phyloP scores from a whole-genome alignment of 345 rosid species.

The Dovyalis caffra region DNA sequence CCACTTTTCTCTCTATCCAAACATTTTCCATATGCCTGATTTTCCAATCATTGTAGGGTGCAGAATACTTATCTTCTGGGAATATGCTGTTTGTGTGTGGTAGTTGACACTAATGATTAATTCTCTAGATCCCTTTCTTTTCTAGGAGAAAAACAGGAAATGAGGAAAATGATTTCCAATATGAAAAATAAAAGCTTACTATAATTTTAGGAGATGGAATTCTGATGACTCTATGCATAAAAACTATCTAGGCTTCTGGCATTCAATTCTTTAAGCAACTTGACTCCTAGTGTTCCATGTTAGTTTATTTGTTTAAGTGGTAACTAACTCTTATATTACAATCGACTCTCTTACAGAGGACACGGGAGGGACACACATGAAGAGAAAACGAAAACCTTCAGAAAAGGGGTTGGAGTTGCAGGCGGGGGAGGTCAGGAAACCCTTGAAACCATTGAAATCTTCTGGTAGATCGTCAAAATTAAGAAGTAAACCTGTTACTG shows the following conservation, averaged over 20 bases:
- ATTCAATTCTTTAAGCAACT: not conserved
- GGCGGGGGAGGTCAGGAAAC: constrained; percentile 85
- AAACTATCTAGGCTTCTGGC: not conserved
- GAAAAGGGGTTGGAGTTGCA: constrained; percentile 95
- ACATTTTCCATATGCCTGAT: not conserved
- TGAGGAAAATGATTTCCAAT: not conserved
- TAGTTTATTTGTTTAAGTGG: not conserved
- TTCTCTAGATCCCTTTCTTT: no score
- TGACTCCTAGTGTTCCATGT: not conserved
- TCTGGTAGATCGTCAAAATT: constrained; percentile 58
- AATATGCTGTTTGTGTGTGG: not conserved
- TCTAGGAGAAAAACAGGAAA: no score
- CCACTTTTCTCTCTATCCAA: no score
- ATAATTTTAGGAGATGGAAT: not conserved
- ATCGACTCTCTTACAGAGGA: constrained; percentile 54
- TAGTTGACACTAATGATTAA: not conserved
- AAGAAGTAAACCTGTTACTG: constrained; percentile 52
- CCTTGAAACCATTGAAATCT: constrained; percentile 49
- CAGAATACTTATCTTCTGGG: not conserved
- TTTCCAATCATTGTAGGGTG: not conserved
- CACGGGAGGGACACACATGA: constrained; percentile 65
- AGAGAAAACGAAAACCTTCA: constrained; percentile 86
- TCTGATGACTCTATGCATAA: not conserved
- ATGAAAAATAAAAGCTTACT: not conserved
- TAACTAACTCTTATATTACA: constrained; percentile 6